Percentiles rank a stretch among this genome's conserved stretches.
Conservation (phyloP, 2,329 filamentous ascomycete genomes). For the Hypocreales sp. region DNA sequence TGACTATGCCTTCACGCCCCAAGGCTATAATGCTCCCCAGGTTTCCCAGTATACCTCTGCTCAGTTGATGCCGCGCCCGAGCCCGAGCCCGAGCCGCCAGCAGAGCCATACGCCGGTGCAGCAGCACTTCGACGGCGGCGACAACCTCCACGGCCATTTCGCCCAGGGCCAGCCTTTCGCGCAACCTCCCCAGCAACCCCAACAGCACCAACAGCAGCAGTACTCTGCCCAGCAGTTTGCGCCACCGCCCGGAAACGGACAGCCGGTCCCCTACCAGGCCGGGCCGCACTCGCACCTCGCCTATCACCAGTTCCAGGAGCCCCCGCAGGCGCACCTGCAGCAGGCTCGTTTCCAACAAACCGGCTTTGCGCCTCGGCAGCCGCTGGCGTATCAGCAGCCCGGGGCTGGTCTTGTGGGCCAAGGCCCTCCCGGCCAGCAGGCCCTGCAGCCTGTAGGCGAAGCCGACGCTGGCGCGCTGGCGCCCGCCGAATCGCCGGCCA, state of each 20-base stretch:
- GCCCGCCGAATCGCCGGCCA: conserved; percentile 14
- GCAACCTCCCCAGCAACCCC: conserved; percentile 11
- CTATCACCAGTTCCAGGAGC: conserved; percentile 5
- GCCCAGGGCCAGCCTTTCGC: conserved; percentile 11
- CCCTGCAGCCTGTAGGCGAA: too few relatives aligned
- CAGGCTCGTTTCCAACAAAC: conserved; percentile 4
- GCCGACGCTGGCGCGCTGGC: not conserved
- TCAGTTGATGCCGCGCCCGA: conserved; percentile 17
- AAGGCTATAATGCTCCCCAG: conserved; percentile 13
- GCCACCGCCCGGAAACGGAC: conserved; percentile 11
- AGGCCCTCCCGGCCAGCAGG: too few relatives aligned
- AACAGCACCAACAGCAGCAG: conserved; percentile 11
- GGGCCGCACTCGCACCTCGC: conserved; percentile 3
- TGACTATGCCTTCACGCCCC: conserved; percentile 17
- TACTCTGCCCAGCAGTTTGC: conserved; percentile 10
- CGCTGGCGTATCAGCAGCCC: conserved; percentile 8
- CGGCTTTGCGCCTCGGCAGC: conserved; percentile 7
- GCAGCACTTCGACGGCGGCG: conserved; percentile 11
- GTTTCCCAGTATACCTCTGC: conserved; percentile 16
- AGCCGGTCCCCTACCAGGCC: conserved; percentile 7
- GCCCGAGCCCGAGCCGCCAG: conserved; percentile 14
- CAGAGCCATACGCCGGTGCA: conserved; percentile 19
- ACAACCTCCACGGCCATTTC: conserved; percentile 13
- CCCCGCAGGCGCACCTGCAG: conserved; percentile 2
- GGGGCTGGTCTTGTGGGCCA: too few relatives aligned